These are phyloP conservation scores for Gossypium schwendimanii DNA, from an alignment of 441 rosid genomes.

Conservation along the genomic window DNA sequence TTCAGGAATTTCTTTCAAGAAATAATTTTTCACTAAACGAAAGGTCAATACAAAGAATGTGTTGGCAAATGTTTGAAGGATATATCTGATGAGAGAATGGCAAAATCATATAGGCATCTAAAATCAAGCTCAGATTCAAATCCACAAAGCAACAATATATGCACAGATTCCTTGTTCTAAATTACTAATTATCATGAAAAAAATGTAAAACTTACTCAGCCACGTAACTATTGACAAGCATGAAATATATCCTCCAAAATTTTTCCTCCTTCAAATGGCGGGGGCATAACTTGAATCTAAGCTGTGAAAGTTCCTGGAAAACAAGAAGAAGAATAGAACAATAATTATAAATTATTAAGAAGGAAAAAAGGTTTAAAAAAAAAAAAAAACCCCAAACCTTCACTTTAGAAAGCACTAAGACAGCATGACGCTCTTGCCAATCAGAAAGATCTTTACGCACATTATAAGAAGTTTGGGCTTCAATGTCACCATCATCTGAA, in stretches of 20 bases:
- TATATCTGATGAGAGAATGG: background rate
- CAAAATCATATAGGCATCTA: background rate
- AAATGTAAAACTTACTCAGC: conserved; percentile 1
- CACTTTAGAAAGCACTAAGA: conserved; percentile 52
- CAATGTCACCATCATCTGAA: conserved; percentile 42
- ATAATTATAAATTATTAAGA: too few relatives aligned
- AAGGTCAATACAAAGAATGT: background rate
- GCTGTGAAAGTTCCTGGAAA: conserved; percentile 68
- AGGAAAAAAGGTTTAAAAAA: background rate
- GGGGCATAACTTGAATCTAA: conserved; percentile 78
- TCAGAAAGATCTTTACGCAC: conserved; percentile 61
- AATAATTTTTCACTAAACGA: background rate
- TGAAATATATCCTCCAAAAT: conserved; percentile 81
- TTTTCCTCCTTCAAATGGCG: conserved; percentile 62
- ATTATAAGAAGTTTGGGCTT: conserved; percentile 32
- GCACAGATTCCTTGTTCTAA: background rate
- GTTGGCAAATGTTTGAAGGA: background rate
- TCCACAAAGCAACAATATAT: background rate
- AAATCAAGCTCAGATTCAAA: background rate
- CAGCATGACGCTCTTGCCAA: conserved; percentile 83
- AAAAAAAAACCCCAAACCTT: conserved; percentile 31
- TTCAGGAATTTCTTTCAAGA: background rate
- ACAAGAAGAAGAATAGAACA: background rate
- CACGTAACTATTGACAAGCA: conserved; percentile 44
- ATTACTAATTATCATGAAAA: conserved; percentile 2